Conservation (phyloP, 2,329 filamentous ascomycete genomes). For the Xylaria sp. region DNA sequence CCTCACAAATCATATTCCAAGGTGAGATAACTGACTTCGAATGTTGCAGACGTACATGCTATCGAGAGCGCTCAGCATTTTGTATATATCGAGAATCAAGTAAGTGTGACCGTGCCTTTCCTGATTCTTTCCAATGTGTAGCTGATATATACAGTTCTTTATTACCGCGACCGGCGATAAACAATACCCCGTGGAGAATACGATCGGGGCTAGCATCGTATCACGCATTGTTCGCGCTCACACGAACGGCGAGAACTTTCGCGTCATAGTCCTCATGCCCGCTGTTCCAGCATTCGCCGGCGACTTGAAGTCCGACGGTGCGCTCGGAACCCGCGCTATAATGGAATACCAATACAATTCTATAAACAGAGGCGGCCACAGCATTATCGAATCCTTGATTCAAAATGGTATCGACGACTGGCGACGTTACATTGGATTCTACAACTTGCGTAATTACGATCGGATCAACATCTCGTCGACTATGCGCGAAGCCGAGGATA, state of each 20-base stretch:
- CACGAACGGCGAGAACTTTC: slow-evolving; percentile 72
- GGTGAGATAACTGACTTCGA: background rate
- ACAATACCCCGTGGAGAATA: slow-evolving; percentile 79
- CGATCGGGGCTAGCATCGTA: slow-evolving; percentile 81
- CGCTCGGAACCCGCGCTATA: slow-evolving; percentile 81
- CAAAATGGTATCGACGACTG: slow-evolving; percentile 74
- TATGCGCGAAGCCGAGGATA: slow-evolving; percentile 68
- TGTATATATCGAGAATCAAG: slow-evolving; percentile 82
- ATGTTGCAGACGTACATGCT: slow-evolving; percentile 65
- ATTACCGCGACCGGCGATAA: slow-evolving; percentile 80
- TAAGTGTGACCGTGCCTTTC: slow-evolving; percentile 37
- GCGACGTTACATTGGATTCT: slow-evolving; percentile 80
- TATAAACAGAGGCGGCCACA: slow-evolving; percentile 80
- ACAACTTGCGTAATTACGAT: slow-evolving; percentile 86
- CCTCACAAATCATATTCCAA: too few species aligned
- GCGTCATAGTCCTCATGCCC: slow-evolving; percentile 81
- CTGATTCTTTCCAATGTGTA: too few species aligned
- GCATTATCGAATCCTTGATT: slow-evolving; percentile 77
- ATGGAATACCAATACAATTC: slow-evolving; percentile 89
- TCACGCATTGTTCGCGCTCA: slow-evolving; percentile 79
- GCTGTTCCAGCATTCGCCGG: slow-evolving; percentile 85
- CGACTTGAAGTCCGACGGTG: slow-evolving; percentile 76
- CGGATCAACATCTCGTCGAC: slow-evolving; percentile 77
- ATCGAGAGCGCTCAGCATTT: slow-evolving; percentile 77
- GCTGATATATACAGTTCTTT: slow-evolving; percentile 70